Evolutionary conservation across 306 rosid species (phyloP).

Genomic region (cucumber (Cucumis sativus)): Cucumber_9930_V3 NC_026658.2:22991001-22991500

Average conservation of each 20-base stretch:
- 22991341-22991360: not conserved
- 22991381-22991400: not conserved
- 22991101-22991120: not conserved
- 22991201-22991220: constrained; percentile 47
- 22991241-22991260: constrained; percentile 88
- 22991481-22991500: not conserved
- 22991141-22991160: constrained; percentile 57
- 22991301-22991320: constrained; percentile 88
- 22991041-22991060: not conserved
- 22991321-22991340: constrained; percentile 37
- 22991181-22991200: constrained; percentile 81
- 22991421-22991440: not conserved
- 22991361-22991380: not conserved
- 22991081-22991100: not conserved
- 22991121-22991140: constrained; percentile 93
- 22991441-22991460: not conserved
- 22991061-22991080: not conserved
- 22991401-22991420: not conserved
- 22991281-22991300: constrained; percentile 96
- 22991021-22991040: not conserved
- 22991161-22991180: constrained; percentile 81
- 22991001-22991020: not conserved
- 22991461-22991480: not conserved
- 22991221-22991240: constrained; percentile 72
- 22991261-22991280: constrained; percentile 87